Evolutionary conservation across 2,329 filamentous ascomycete species (phyloP).

Genomic region (Reticulascus tulasneorum): DNA sequence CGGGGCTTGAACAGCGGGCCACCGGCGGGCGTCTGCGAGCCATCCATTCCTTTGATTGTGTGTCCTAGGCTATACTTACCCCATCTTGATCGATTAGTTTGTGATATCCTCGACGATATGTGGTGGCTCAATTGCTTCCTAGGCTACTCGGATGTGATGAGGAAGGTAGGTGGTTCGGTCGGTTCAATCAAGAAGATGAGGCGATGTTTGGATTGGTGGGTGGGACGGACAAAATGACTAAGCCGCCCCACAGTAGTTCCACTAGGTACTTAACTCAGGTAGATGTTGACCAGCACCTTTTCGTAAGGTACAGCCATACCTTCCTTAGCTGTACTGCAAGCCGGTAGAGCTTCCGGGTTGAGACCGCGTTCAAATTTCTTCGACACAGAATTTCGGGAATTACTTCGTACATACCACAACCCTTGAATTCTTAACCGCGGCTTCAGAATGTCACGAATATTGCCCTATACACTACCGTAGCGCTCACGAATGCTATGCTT

Average conservation of each 20-base stretch:
- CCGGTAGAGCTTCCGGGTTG: too few species aligned
- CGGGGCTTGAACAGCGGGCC: constrained; percentile 6
- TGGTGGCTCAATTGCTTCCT: constrained; percentile 15
- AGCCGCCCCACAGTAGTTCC: constrained; percentile 3
- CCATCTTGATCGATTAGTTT: constrained; percentile 32
- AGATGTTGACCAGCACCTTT: too few species aligned
- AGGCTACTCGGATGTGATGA: constrained; percentile 19
- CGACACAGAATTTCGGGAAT: too few species aligned
- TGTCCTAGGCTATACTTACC: too few species aligned
- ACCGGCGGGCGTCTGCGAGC: constrained; percentile 15
- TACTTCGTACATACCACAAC: too few species aligned
- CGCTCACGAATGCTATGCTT: constrained; percentile 10
- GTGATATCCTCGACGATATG: constrained; percentile 18
- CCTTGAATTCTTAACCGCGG: too few species aligned
- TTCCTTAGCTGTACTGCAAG: too few species aligned
- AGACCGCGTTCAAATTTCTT: too few species aligned
- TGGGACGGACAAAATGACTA: constrained; percentile 4
- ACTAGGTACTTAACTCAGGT: too few species aligned
- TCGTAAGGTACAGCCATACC: too few species aligned
- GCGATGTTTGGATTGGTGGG: constrained; percentile 12
- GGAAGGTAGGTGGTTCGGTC: constrained; percentile 18
- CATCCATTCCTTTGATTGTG: too few species aligned
- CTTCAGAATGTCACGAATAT: too few species aligned
- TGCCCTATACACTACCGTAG: constrained; percentile 1
- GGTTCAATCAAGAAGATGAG: constrained; percentile 13